A percentile compares a stretch with the other conserved stretches of the same genome.
Evolutionary conservation across 352 stramenopile species (phyloP).

Genomic region (Blastocystis sp.): DNA sequence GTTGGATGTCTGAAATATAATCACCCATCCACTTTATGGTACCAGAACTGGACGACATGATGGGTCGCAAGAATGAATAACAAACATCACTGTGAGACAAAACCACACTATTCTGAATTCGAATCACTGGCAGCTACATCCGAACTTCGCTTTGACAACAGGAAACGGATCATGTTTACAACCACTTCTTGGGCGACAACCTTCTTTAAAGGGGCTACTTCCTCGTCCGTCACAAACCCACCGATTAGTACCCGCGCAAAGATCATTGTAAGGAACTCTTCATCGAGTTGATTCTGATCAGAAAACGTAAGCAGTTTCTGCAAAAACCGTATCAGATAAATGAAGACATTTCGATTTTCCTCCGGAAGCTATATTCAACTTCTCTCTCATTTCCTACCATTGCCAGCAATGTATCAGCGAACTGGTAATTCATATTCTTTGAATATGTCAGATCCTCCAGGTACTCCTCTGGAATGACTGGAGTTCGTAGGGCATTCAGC

Average conservation of each 20-base stretch:
- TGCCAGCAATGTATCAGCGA: constrained; percentile 34
- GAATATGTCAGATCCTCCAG: background rate
- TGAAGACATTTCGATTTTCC: constrained; percentile 58
- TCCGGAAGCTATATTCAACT: constrained; percentile 1
- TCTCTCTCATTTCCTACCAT: background rate
- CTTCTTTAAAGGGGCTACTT: background rate
- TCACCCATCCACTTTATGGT: background rate
- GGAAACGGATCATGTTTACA: constrained; percentile 55
- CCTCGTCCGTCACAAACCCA: background rate
- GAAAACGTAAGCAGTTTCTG: constrained; percentile 31
- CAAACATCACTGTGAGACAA: background rate
- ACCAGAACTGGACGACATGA: constrained; percentile 47
- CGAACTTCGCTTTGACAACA: background rate
- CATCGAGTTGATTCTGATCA: constrained; percentile 7
- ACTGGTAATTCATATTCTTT: background rate
- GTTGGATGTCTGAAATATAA: constrained; percentile 41
- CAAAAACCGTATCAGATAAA: constrained; percentile 60
- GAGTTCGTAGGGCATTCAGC: background rate
- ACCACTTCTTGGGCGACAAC: background rate
- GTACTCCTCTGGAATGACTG: background rate
- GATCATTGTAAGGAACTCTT: constrained; percentile 39
- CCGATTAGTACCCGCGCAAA: constrained; percentile 36
- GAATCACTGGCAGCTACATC: background rate
- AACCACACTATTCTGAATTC: constrained; percentile 48
- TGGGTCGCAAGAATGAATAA: constrained; percentile 24